Base-by-base conservation (phyloP, 306 rosid genomes). In the Rosa chinensis region DNA sequence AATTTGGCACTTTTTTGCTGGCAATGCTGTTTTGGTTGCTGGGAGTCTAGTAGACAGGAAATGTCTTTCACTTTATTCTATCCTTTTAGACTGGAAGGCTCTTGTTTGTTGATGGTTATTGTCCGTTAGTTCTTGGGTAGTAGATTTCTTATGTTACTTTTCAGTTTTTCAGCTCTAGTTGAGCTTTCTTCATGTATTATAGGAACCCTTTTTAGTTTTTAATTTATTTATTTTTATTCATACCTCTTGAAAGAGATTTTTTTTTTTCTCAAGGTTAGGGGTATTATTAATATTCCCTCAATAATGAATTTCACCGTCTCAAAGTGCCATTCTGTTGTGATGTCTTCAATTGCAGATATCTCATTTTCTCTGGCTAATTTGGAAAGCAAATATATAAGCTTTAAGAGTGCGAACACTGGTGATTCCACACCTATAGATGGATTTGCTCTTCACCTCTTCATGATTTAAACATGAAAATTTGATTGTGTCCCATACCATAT, bases 171-270 rank as follows among this genome's bases (percentile, higher is more conserved):
- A 10, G 10, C 14, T 25, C 11, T 32, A 2, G 14, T 63, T 63
- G 42, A 63, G 68, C 6, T 12, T 35, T 63, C 42, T 63, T 12
- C 39, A 61, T 23, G 40, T 5, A 61, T 61, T 25, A 61, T 10
- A 5, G 39, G 67, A 61, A 23, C 5, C 66, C 12, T 10, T 8
- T 58, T 58, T 58, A 20, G 64, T 8, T 58, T 25, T 59, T 10
- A 3, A 8, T 59, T 25, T 23, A 32, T 32, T 32, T 32, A 32
- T 32, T 88, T 78, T 89, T 91, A 59, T 94, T 94, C 85, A 50
- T 94, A 66, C 86, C 93, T 92, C 73, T 85, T 94, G 80, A 94
- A 91, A 47, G 50, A 87, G 91, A 86, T 91, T 71, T 91, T 92
- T 80, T 92, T 91, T 68, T 91, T 91, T 80, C 75, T 79, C 79